Evolutionary conservation across 805 yeast species (phyloP).

Genomic region (Vanderwaltozyma polyspora): DNA sequence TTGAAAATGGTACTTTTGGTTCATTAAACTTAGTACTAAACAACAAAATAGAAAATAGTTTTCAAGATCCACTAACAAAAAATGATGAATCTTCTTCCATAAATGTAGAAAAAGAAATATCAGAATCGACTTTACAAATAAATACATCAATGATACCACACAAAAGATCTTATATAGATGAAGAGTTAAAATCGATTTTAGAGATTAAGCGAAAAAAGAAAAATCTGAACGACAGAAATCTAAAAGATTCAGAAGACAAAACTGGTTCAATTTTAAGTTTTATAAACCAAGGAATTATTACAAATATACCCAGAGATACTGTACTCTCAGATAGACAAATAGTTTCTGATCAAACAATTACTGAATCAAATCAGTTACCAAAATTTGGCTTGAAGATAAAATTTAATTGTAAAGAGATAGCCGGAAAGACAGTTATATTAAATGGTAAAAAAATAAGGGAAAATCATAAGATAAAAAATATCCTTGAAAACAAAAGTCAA

Average conservation of each 20-base stretch:
- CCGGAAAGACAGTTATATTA: conserved; percentile 3
- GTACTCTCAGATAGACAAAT: too few species aligned
- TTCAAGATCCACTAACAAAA: neutral
- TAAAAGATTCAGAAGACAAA: too few species aligned
- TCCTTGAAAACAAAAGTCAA: conserved; percentile 1
- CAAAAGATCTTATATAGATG: conserved; percentile 17
- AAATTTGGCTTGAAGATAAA: neutral
- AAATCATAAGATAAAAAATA: conserved; percentile 7
- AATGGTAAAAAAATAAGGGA: conserved; percentile 7
- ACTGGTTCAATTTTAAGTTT: neutral
- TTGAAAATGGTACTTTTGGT: conserved; percentile 5
- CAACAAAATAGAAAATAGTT: neutral
- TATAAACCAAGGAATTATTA: neutral
- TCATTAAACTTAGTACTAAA: conserved; percentile 2
- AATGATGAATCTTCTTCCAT: neutral
- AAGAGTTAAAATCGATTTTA: conserved; percentile 9
- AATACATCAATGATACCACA: conserved; percentile 13
- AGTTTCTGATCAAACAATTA: neutral
- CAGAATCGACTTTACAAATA: neutral
- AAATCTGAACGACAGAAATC: neutral
- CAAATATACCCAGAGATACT: too few species aligned
- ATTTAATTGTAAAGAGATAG: neutral
- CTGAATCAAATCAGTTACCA: neutral
- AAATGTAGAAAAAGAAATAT: neutral
- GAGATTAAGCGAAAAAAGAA: conserved; percentile 5